Evolutionary conservation across 2,329 filamentous ascomycete species (phyloP).

Genomic region (Ascochyta lentis): DNA sequence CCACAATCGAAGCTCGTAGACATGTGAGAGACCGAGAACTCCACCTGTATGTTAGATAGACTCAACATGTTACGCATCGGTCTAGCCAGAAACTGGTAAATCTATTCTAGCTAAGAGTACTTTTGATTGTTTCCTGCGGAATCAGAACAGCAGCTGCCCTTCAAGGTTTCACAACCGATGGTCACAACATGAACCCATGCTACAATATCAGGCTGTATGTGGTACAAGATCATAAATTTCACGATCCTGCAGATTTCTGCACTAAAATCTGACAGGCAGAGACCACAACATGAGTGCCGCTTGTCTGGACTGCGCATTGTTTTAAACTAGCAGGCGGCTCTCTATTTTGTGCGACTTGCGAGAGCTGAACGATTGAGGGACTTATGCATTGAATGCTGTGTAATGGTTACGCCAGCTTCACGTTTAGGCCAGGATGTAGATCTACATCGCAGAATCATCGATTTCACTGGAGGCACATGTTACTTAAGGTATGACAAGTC

Average conservation of each 20-base stretch:
- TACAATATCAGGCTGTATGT: background rate
- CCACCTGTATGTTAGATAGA: too few relatives aligned
- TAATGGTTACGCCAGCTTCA: conserved; percentile 4
- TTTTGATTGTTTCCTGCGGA: background rate
- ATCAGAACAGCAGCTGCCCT: background rate
- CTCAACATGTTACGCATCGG: too few relatives aligned
- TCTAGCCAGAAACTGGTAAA: background rate
- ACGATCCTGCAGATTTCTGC: background rate
- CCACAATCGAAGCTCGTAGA: too few relatives aligned
- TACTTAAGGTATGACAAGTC: background rate
- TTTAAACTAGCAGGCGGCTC: background rate
- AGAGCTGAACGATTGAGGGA: background rate
- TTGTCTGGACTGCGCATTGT: too few relatives aligned
- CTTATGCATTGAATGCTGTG: conserved; percentile 8
- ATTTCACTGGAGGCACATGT: background rate
- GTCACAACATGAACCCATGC: background rate
- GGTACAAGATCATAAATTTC: background rate
- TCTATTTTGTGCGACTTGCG: background rate
- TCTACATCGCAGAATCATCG: background rate
- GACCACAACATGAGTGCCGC: background rate
- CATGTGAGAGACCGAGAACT: too few relatives aligned
- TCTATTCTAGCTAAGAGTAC: background rate
- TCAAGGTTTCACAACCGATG: conserved; percentile 3
- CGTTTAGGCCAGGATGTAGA: conserved; percentile 8
- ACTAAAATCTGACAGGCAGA: background rate